Evolutionary conservation across 371 early-diverging fungal genomes (phyloP).

Genomic region (Entomophthora muscae): DNA sequence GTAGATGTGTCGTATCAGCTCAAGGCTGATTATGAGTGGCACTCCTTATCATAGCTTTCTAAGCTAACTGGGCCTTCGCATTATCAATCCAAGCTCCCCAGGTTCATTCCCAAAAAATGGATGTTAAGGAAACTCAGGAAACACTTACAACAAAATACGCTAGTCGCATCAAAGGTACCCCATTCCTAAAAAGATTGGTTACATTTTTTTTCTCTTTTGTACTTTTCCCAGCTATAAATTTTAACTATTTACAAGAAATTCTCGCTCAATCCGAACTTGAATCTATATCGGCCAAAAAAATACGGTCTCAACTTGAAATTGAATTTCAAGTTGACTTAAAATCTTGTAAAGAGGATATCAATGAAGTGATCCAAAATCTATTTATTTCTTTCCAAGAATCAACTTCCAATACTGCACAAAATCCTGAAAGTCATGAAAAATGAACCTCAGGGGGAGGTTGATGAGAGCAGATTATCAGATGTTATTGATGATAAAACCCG

Average conservation of each 20-base stretch:
- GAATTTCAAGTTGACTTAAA: constrained; percentile 16
- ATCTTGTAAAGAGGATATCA: constrained; percentile 20
- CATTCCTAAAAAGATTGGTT: background rate
- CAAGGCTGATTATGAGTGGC: too few relatives aligned
- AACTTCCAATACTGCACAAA: constrained; percentile 1
- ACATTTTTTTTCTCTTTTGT: background rate
- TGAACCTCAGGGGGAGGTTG: background rate
- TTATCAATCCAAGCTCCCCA: too few relatives aligned
- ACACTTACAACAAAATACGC: background rate
- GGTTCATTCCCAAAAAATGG: background rate
- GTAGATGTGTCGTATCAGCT: too few relatives aligned
- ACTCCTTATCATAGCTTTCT: too few relatives aligned
- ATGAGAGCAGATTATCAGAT: background rate
- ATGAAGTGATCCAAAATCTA: constrained; percentile 16
- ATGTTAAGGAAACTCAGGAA: background rate
- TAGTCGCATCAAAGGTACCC: background rate
- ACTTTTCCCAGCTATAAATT: background rate
- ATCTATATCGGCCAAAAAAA: constrained; percentile 28
- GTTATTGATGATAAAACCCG: background rate
- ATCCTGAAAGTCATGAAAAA: background rate
- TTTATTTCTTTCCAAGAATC: constrained; percentile 13
- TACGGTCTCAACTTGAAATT: constrained; percentile 22
- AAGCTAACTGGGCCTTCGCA: too few relatives aligned
- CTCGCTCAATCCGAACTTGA: constrained; percentile 24
- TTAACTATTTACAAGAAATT: constrained; percentile 13